Conservation (phyloP, 371 early-diverging fungal genomes). For the Mortierella sp. region DNA sequence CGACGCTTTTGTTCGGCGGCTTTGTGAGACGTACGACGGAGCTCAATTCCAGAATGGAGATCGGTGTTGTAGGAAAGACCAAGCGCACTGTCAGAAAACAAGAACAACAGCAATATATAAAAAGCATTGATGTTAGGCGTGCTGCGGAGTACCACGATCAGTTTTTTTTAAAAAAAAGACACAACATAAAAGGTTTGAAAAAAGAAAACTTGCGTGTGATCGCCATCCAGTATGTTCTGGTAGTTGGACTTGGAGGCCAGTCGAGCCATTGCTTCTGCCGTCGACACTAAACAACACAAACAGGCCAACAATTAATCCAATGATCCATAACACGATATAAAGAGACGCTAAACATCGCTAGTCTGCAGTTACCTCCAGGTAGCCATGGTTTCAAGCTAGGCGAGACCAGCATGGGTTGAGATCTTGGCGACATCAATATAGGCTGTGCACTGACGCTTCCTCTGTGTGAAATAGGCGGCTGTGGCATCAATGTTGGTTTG, state of each 20-base stretch:
- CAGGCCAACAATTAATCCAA: neutral
- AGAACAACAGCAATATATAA: too few relatives aligned
- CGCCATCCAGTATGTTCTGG: conserved; percentile 86
- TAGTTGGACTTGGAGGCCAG: conserved; percentile 89
- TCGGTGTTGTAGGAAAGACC: conserved; percentile 79
- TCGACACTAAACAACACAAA: conserved; percentile 31
- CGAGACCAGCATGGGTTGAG: conserved; percentile 50
- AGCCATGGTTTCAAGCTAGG: conserved; percentile 64
- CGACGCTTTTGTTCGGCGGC: conserved; percentile 95
- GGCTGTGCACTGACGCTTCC: conserved; percentile 36
- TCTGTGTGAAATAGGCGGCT: conserved; percentile 24
- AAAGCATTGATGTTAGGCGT: neutral
- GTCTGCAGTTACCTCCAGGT: conserved; percentile 37
- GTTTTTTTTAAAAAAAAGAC: neutral
- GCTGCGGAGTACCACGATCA: too few relatives aligned
- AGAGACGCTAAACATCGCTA: neutral
- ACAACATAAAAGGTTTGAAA: too few relatives aligned
- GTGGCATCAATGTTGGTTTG: conserved; percentile 49
- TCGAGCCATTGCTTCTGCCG: conserved; percentile 50
- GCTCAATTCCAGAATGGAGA: conserved; percentile 81
- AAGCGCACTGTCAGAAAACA: conserved; percentile 53
- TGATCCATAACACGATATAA: neutral
- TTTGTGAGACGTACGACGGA: conserved; percentile 86
- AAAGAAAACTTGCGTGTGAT: conserved; percentile 66
- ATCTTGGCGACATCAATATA: conserved; percentile 34